phyloP scores from a whole-genome alignment of 1,284 basidiomycete species.

The Ustilago vetiveriae region DNA sequence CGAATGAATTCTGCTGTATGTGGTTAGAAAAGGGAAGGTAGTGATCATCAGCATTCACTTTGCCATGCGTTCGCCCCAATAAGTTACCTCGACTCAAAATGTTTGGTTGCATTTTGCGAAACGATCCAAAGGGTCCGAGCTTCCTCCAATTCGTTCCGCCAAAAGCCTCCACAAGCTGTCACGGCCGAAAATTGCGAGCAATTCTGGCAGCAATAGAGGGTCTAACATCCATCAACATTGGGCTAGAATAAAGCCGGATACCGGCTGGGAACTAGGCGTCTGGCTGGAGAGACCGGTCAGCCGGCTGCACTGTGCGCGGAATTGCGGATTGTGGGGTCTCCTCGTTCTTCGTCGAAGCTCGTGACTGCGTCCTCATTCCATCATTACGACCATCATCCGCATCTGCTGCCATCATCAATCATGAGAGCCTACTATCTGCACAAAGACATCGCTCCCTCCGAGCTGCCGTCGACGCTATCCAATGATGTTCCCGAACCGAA shows the following conservation, averaged over 20 bases:
- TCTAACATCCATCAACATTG: neutral
- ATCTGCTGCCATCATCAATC: neutral
- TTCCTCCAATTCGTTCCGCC: neutral
- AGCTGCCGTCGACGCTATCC: conserved; percentile 51
- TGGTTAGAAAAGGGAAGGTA: neutral
- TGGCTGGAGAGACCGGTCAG: neutral
- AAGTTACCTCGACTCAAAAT: no score
- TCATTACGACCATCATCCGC: neutral
- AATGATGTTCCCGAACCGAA: conserved; percentile 49
- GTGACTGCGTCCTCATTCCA: neutral
- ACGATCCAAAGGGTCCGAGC: conserved; percentile 5
- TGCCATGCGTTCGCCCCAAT: no score
- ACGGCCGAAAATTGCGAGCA: neutral
- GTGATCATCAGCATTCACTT: neutral
- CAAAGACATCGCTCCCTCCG: conserved; percentile 51
- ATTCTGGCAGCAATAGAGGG: neutral
- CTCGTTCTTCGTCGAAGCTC: neutral
- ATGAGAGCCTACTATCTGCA: conserved; percentile 61
- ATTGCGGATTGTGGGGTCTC: neutral
- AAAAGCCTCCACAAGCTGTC: neutral
- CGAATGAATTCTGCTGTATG: neutral
- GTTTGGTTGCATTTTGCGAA: no score
- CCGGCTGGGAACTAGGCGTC: neutral
- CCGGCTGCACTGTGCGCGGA: neutral
- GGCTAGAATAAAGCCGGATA: neutral